A percentile compares a stretch with the other conserved stretches of the same genome.
Evolutionary conservation across 2,329 filamentous ascomycete genomes (phyloP).

Genomic region (Setomelanomma holmii): DNA sequence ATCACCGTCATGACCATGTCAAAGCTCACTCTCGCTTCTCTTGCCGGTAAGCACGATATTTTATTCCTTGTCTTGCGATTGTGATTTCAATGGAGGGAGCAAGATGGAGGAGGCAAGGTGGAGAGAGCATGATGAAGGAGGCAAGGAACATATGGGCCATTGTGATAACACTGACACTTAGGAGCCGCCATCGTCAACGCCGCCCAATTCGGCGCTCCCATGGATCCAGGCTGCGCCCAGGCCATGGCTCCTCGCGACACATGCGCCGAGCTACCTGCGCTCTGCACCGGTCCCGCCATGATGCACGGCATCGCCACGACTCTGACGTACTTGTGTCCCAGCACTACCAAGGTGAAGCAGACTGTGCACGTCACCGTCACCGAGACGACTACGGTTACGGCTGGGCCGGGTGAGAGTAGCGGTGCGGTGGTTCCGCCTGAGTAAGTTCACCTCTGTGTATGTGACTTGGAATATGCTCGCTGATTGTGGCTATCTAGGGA

Average conservation of each 20-base stretch:
- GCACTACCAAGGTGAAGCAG: constrained; percentile 9
- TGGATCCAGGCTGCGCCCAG: constrained; percentile 3
- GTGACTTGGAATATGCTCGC: not conserved
- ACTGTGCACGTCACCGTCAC: constrained; percentile 28
- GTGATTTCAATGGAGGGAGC: not conserved
- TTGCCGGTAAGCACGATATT: not conserved
- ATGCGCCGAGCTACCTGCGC: constrained; percentile 22
- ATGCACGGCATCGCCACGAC: constrained; percentile 21
- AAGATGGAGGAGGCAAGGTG: no score
- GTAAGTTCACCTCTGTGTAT: not conserved
- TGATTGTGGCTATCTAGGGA: not conserved
- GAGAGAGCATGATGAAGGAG: not conserved
- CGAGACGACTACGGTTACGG: constrained; percentile 21
- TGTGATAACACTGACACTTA: constrained; percentile 2
- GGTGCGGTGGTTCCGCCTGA: not conserved
- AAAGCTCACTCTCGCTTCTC: not conserved
- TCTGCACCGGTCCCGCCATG: constrained; percentile 29
- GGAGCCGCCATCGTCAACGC: constrained; percentile 18
- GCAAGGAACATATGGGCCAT: not conserved
- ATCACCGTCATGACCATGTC: not conserved
- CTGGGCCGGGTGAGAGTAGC: not conserved
- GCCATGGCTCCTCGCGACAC: constrained; percentile 13
- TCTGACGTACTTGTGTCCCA: constrained; percentile 33
- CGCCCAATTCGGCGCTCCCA: constrained; percentile 7
- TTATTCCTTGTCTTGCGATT: not conserved